Evolutionary conservation across 352 stramenopile genomes (phyloP).

Genomic region (Phytopythium delawarense): DNA sequence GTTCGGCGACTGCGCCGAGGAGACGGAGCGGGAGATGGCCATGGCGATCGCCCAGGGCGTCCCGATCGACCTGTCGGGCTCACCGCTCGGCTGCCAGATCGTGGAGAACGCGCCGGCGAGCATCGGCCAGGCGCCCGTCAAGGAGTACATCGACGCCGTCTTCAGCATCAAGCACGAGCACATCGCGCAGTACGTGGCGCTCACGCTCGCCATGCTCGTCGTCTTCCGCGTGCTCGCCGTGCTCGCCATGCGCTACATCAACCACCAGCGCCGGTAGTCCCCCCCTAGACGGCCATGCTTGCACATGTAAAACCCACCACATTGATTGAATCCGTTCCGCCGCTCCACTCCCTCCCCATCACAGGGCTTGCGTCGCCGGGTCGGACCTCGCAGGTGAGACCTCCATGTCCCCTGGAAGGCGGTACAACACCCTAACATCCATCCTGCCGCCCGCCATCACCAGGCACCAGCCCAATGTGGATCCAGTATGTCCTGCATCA

Average conservation of each 20-base stretch:
- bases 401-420: no score
- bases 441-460: no score
- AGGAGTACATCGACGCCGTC: conserved; percentile 28
- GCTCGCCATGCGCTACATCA: conserved; percentile 46
- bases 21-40: conserved; percentile 17
- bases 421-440: no score
- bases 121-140: conserved; percentile 22
- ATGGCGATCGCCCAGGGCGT: conserved; percentile 9
- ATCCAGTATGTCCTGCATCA: no score
- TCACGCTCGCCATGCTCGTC: conserved; percentile 27
- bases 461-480: no score
- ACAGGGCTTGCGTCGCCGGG: no score
- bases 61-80: conserved; percentile 14
- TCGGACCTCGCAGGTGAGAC: no score
- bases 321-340: no score
- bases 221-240: conserved; percentile 32
- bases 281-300: no score
- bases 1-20: conserved; percentile 28
- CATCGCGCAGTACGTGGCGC: conserved; percentile 24
- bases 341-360: no score
- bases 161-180: conserved; percentile 43
- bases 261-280: conserved; percentile 27
- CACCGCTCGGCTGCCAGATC: conserved; percentile 26
- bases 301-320: no score
- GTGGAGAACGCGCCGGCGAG: conserved; percentile 24